phyloP scores from a whole-genome alignment of 2,329 filamentous ascomycete genomes.

The Myrmaecium sp. region DNA sequence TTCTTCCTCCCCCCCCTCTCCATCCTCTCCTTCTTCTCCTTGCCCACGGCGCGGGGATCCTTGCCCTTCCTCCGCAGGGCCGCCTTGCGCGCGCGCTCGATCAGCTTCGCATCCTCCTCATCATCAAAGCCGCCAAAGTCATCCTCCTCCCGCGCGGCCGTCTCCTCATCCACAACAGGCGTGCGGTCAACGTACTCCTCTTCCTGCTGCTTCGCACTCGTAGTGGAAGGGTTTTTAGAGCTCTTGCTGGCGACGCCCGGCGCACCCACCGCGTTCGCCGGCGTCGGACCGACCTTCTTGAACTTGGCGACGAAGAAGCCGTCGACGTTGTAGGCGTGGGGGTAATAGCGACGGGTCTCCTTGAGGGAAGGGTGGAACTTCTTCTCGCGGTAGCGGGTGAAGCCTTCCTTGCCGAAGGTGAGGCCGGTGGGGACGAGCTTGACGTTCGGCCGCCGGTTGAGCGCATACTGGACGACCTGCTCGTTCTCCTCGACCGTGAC shows the following conservation, averaged over 20 bases:
- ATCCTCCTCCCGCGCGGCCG: constrained; percentile 14
- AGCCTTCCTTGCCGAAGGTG: constrained; percentile 80
- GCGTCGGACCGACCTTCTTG: constrained; percentile 74
- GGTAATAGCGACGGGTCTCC: constrained; percentile 72
- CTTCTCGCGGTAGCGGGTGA: constrained; percentile 82
- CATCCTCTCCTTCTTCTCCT: constrained; percentile 1
- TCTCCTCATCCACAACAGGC: constrained; percentile 30
- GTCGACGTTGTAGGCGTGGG: constrained; percentile 86
- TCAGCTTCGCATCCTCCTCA: constrained; percentile 31
- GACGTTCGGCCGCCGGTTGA: constrained; percentile 83
- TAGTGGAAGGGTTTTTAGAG: constrained; percentile 14
- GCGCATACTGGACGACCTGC: constrained; percentile 80
- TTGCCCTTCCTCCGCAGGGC: constrained; percentile 29
- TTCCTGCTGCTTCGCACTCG: constrained; percentile 15
- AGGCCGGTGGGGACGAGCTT: constrained; percentile 83
- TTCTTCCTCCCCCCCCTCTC: constrained; percentile 9
- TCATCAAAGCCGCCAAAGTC: constrained; percentile 34
- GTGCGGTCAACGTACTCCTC: constrained; percentile 46
- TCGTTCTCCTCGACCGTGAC: constrained; percentile 93
- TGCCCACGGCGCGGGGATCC: constrained; percentile 23
- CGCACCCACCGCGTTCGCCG: constrained; percentile 35
- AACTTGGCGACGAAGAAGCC: constrained; percentile 98
- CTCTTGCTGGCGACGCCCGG: constrained; percentile 5
- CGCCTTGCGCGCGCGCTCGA: constrained; percentile 27
- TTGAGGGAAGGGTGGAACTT: constrained; percentile 74